Evolutionary conservation across 2,329 filamentous ascomycete genomes (phyloP).

Genomic region (Sarocladiaceae sp.): DNA sequence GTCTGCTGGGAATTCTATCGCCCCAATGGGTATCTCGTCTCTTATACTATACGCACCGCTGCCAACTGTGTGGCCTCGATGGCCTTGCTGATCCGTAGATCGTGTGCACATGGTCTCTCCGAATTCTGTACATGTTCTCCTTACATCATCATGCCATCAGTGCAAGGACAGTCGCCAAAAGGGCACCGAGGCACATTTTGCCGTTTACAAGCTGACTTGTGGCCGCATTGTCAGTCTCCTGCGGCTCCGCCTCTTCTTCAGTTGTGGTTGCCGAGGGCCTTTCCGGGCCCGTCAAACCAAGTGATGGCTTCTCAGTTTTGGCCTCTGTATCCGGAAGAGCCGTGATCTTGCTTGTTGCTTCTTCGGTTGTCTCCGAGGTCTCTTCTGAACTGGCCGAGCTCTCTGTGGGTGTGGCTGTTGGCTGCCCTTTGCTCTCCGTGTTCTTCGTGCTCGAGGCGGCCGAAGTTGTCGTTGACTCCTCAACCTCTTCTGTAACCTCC

Average conservation of each 20-base stretch:
- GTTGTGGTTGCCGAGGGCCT: neutral
- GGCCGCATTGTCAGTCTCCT: constrained; percentile 5
- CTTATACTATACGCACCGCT: neutral
- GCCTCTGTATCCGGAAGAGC: neutral
- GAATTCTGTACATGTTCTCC: neutral
- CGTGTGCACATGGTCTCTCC: neutral
- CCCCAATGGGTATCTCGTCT: constrained; percentile 6
- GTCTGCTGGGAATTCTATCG: neutral
- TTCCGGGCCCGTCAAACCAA: constrained; percentile 7
- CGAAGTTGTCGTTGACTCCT: neutral
- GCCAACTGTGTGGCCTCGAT: neutral
- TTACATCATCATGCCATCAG: neutral
- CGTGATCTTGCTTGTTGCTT: neutral
- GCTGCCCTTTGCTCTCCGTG: neutral
- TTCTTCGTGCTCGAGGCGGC: neutral
- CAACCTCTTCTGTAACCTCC: neutral
- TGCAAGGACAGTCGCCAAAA: neutral
- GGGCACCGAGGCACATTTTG: neutral
- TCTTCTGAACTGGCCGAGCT: neutral
- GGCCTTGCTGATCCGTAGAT: neutral
- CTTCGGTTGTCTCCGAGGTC: neutral
- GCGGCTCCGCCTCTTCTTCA: neutral
- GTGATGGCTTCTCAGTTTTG: neutral
- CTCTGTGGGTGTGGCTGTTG: neutral
- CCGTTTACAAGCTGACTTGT: neutral